Evolutionary conservation across 2,329 filamentous ascomycete species (phyloP).

Genomic region (Helotiales sp.): DNA sequence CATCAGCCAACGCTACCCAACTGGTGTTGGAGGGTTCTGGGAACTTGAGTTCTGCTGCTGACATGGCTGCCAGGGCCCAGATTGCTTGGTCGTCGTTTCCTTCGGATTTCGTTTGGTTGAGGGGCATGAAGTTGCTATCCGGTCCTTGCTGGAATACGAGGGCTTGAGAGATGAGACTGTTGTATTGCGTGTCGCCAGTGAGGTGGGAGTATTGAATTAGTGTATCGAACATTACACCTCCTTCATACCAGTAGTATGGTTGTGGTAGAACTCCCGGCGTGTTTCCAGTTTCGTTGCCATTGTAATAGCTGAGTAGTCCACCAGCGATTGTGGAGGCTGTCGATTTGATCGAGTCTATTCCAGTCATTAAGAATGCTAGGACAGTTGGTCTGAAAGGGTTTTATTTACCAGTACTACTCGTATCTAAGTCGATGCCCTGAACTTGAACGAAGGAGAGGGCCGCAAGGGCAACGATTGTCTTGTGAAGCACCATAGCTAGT

Average conservation of each 20-base stretch:
- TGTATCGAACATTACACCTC: constrained; percentile 66
- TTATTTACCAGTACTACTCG: constrained; percentile 15
- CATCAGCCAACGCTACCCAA: constrained; percentile 56
- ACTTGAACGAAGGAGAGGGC: constrained; percentile 16
- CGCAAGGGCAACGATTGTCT: constrained; percentile 19
- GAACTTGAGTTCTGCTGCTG: constrained; percentile 65
- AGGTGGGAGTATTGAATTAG: constrained; percentile 65
- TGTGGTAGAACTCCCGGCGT: constrained; percentile 16
- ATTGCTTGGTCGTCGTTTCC: constrained; percentile 74
- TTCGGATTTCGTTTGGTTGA: constrained; percentile 56
- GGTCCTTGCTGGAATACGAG: constrained; percentile 60
- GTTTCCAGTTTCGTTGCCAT: constrained; percentile 20
- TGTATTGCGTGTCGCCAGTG: constrained; percentile 65
- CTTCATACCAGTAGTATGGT: constrained; percentile 64
- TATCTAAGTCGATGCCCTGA: constrained; percentile 15
- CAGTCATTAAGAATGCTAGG: not conserved
- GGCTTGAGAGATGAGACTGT: constrained; percentile 55
- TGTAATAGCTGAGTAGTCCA: constrained; percentile 21
- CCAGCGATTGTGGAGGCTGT: constrained; percentile 23
- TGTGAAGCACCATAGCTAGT: constrained; percentile 15
- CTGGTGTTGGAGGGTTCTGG: constrained; percentile 54
- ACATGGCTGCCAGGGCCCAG: constrained; percentile 68
- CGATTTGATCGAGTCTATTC: constrained; percentile 27
- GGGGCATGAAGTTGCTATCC: constrained; percentile 59
- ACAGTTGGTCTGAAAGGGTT: not conserved